Base-by-base conservation (phyloP, 192 early-diverging fungal genomes). In the Podila epicladia region DNA sequence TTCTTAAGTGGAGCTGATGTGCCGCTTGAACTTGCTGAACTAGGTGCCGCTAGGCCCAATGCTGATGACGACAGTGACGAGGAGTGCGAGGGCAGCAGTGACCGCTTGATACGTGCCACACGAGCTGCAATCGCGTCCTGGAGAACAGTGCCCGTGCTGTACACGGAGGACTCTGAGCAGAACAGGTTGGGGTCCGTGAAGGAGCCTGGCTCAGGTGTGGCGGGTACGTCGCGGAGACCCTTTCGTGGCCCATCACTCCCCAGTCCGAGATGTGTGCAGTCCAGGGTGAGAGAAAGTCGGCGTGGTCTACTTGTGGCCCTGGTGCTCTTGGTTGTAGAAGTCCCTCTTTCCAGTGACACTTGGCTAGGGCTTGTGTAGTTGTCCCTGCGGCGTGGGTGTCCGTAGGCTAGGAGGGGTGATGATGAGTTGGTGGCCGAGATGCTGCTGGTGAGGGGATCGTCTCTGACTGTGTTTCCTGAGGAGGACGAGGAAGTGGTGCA, bases 231-330 rank as follows among this genome's bases (percentile, higher is more conserved):
- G 17, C 75, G 69, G 49, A 72, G 69, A 3, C 75, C 75, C 58
- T 77, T 77, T 45, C 58, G 28, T 1, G 75, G 68, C 38, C 68
- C 63, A 37, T 24, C 53, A 55, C 64, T 64, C 64, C 75, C 75
- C 45, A 77, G 75, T 45, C 69, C 69, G 20, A 77, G 70, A 41
- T 79, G 75, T 26, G 75, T 79, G 38, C 75, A 79, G 19, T 79
- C 75, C 5, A 79, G 55, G 26, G 62, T 64, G 50, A 79, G 70
- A 53, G 75, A 79, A 32, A 72, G 49, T 59, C 75, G 57, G 5
- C 75, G 61, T 28, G 61, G 64, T 26, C 50, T 37, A 11, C 61
- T 2, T 7, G 37, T 49, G 53, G 50, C 63, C 22, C 7, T 69
- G 53, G 49, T 69, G 32, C 4, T 61, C 32, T 32, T 64, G 20